Evolutionary conservation across 1,284 basidiomycete species (phyloP), one percentile per base, ranked within the genome.

Genomic region (Tilletiaria anomala): DNA sequence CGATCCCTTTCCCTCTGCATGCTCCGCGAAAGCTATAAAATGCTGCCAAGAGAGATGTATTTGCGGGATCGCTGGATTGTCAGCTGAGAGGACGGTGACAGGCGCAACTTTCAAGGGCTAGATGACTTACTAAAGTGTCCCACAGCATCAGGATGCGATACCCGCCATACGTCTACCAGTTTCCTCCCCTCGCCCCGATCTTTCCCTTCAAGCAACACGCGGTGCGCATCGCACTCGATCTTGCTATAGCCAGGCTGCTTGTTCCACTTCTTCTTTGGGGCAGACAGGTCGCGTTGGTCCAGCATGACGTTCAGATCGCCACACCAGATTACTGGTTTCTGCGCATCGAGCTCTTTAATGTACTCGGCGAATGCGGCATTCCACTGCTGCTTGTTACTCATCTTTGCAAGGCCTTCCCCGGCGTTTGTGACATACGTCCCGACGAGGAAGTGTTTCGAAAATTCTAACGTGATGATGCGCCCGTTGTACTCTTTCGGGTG

Each of bases 371-470:
- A 33, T 8, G 53, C 49, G 15, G 43, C 42, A 32, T 57, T 53
- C 58, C 61, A 61, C n/a, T 38, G 33, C 32, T 50, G 47, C 48
- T 63, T 63, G 32, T 42, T 48, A 1, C 41, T 42, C 45, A 56
- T 43, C 80, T 83, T 75, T 87, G 85, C 35, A n/a, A 89, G 71
- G 2, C 74, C 73, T 44, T 76, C 70, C 6, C 86, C 86, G 0
- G 86, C 83, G 56, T 89, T 89, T n/a, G 82, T 78, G 18, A 83
- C 82, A 50, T 89, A 89, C 2, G 84, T 88, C 8, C 78, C 82
- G 32, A 88, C 70, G 6, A 89, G 50, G 51, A 78, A 86, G 42
- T 70, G 76, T 32, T 72, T 74, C 35, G 76, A 74, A 52, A 83
- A 88, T 61, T 88, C 85, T 19, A 86, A 69, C 1, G 81, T 85